Conservation (phyloP, 2,329 filamentous ascomycete genomes). For the Erysiphe pulchra region DNA sequence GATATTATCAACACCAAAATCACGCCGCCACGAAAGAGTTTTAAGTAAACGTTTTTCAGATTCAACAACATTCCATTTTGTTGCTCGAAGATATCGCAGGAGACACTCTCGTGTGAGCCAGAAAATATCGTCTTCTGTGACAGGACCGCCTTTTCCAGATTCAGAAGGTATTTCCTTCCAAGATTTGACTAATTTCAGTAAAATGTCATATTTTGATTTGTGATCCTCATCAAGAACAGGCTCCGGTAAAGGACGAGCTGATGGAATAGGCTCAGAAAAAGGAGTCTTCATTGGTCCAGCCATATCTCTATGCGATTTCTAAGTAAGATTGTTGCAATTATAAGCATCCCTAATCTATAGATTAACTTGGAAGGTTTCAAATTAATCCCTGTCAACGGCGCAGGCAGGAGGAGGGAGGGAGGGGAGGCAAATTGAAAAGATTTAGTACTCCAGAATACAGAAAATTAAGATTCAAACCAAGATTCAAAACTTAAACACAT, state of each 20-base stretch:
- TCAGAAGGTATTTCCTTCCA: constrained; percentile 48
- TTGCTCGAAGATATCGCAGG: constrained; percentile 74
- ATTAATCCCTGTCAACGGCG: no score
- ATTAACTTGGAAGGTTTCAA: no score
- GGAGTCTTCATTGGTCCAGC: constrained; percentile 2
- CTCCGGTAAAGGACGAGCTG: constrained; percentile 18
- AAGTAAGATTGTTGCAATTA: no score
- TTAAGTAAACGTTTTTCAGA: constrained; percentile 55
- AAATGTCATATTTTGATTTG: constrained; percentile 51
- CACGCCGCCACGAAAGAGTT: constrained; percentile 69
- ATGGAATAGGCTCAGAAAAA: constrained; percentile 8
- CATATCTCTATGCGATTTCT: background rate
- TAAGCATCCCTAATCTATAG: no score
- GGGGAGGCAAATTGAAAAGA: no score
- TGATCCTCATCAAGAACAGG: constrained; percentile 49
- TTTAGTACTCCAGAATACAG: no score
- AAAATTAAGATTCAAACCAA: no score
- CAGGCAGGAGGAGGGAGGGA: no score
- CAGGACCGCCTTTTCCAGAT: constrained; percentile 28
- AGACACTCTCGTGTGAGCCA: constrained; percentile 87
- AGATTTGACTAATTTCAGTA: constrained; percentile 42
- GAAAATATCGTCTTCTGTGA: constrained; percentile 59
- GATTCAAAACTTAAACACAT: no score
- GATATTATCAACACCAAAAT: constrained; percentile 54
- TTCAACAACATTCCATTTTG: constrained; percentile 62